phyloP scores from a whole-genome alignment of 1,139 yeast genomes.

The Keqinozyma sinolaborantium region DNA sequence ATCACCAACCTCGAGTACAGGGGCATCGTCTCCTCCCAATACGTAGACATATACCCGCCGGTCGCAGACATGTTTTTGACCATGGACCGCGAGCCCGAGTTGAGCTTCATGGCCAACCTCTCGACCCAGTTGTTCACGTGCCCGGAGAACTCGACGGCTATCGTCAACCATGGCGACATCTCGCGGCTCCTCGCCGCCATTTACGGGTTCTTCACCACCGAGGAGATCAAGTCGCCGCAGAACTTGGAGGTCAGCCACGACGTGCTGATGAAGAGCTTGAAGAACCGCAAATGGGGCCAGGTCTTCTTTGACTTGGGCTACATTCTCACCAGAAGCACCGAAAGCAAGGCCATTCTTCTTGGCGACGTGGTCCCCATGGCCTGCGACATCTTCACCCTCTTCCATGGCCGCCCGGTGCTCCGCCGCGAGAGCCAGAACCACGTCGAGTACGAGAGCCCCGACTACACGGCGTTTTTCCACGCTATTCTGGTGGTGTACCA shows the following conservation, averaged over 20 bases:
- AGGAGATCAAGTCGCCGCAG: constrained; percentile 48
- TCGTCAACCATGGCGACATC: constrained; percentile 67
- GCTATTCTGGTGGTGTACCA: constrained; percentile 70
- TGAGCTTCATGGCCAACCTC: constrained; percentile 66
- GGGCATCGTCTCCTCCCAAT: constrained; percentile 65
- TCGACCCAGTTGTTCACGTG: constrained; percentile 89
- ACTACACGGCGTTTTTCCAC: constrained; percentile 78
- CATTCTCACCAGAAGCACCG: constrained; percentile 65
- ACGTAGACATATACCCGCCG: constrained; percentile 77
- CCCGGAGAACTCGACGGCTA: constrained; percentile 70
- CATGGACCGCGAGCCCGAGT: constrained; percentile 80
- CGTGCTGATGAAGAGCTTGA: constrained; percentile 48
- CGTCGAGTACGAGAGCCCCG: constrained; percentile 87
- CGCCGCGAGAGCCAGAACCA: constrained; percentile 77
- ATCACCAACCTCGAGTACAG: constrained; percentile 64
- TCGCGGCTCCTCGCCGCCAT: constrained; percentile 66
- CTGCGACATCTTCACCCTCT: constrained; percentile 62
- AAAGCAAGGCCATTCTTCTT: constrained; percentile 36
- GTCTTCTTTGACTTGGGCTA: constrained; percentile 82
- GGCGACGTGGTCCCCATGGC: constrained; percentile 44
- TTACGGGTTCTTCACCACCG: constrained; percentile 59
- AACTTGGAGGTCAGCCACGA: constrained; percentile 40
- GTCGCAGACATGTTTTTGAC: constrained; percentile 71
- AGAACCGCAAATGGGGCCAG: constrained; percentile 81
- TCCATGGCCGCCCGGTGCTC: constrained; percentile 79